Evolutionary conservation across 352 stramenopile genomes (phyloP), one percentile per base, ranked within the genome.

Genomic region (Phytophthora macrochlamydospora): DNA sequence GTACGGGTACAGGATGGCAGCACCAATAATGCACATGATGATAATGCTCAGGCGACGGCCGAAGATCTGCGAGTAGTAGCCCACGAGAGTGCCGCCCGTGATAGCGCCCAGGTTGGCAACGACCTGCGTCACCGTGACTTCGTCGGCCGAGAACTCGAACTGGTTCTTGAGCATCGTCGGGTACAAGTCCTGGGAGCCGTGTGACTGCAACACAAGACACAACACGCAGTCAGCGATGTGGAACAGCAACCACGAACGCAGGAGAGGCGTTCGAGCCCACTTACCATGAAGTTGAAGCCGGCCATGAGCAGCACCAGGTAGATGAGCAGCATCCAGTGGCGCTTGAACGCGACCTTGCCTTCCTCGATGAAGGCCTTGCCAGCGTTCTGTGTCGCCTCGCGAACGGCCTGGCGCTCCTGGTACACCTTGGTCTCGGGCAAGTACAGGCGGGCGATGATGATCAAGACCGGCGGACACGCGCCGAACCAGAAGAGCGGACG

Each of bases 21-120:
- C 73, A 18, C 69, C 70, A n/a, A 62, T 24, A 29, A 74, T 28
- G 29, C 69, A 61, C 38, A 79, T 67, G 32, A 66, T 42, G 30
- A 85, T 67, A 55, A 85, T 76, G 18, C 67, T 76, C 14, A 85
- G 58, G 29, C 76, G 76, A 35, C 73, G 76, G 11, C 76, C 76
- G 37, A 85, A 76, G 7, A 66, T 62, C 53, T 85, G 70, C 32
- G 76, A 85, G 70, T 85, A 82, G 70, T 82, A 82, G 33, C 76
- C 76, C 14, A 81, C 66, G 43, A 74, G 46, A 9, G 76, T 79
- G 37, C 76, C 76, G 9, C 76, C 76, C 2, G 51, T 62, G 33
- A 85, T 81, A 37, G 73, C 76, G 9, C 76, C 76, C 5, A 82
- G 38, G 56, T 85, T 85, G 31, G 76, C 76, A 2, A 80, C 56